phyloP scores from a whole-genome alignment of 441 rosid species.

The Croton setiger region DNA sequence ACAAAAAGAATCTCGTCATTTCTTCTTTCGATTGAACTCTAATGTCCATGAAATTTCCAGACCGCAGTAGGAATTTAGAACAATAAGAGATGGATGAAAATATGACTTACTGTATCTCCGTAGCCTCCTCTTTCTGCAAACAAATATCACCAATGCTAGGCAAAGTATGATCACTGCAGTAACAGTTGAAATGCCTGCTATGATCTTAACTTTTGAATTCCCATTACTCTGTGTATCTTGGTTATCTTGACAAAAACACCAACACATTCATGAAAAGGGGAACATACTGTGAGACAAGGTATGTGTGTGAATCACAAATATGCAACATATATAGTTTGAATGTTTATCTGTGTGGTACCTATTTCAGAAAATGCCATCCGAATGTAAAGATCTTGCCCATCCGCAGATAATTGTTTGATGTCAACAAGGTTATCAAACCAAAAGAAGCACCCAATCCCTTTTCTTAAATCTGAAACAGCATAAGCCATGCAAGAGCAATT shows the following conservation, averaged over 20 bases:
- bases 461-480: no score
- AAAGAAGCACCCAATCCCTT: no score
- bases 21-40: neutral
- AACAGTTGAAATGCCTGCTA: neutral
- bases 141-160: neutral
- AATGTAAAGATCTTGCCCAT: conserved; percentile 15
- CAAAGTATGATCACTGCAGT: neutral
- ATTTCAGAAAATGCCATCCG: conserved; percentile 7
- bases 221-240: neutral
- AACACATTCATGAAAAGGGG: no score
- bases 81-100: neutral
- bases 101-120: neutral
- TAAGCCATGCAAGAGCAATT: no score
- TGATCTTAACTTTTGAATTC: neutral
- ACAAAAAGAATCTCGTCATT: no score
- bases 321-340: no score
- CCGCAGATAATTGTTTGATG: neutral
- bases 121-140: neutral
- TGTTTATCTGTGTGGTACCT: neutral
- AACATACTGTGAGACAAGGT: no score
- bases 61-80: neutral
- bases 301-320: no score
- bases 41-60: neutral
- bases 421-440: conserved; percentile 4
- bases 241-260: no score